Evolutionary conservation across 495 filamentous ascomycete genomes (phyloP).

Genomic region (Podospora appendiculata): DNA sequence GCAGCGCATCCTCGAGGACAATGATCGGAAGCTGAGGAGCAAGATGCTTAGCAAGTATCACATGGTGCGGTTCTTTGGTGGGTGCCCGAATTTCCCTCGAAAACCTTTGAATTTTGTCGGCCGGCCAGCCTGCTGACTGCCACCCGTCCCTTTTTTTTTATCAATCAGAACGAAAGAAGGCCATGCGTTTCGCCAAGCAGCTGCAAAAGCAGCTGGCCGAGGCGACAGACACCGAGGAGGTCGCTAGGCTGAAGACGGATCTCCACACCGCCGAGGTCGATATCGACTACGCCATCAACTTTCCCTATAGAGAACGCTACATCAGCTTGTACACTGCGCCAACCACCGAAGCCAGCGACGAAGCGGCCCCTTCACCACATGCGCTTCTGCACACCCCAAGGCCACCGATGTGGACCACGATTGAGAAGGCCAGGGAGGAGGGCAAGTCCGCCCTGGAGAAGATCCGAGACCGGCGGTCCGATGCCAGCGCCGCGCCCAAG

Average conservation of each 20-base stretch:
- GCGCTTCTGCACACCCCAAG: conserved; percentile 28
- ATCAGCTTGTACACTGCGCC: conserved; percentile 55
- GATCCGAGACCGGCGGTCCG: conserved; percentile 34
- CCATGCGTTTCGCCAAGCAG: conserved; percentile 58
- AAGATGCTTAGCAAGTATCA: conserved; percentile 83
- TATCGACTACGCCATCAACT: conserved; percentile 78
- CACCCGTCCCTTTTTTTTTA: background rate
- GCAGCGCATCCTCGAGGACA: conserved; percentile 54
- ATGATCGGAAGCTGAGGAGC: conserved; percentile 51
- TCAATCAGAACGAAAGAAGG: conserved; percentile 72
- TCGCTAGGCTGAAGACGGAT: conserved; percentile 41
- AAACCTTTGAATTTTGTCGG: background rate
- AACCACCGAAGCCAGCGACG: background rate
- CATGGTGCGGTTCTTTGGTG: conserved; percentile 87
- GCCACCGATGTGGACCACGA: conserved; percentile 58
- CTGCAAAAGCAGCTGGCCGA: conserved; percentile 48
- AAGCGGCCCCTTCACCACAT: conserved; percentile 24
- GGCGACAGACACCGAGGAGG: conserved; percentile 39
- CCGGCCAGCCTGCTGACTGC: background rate
- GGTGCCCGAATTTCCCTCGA: conserved; percentile 15
- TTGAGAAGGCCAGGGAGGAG: conserved; percentile 63
- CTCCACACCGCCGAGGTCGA: conserved; percentile 71
- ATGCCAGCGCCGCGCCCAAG: background rate
- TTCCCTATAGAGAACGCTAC: conserved; percentile 73
- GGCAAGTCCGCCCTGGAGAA: conserved; percentile 45